phyloP scores from a whole-genome alignment of 371 early-diverging fungal genomes.

The Haplosporangium sp. region DNA sequence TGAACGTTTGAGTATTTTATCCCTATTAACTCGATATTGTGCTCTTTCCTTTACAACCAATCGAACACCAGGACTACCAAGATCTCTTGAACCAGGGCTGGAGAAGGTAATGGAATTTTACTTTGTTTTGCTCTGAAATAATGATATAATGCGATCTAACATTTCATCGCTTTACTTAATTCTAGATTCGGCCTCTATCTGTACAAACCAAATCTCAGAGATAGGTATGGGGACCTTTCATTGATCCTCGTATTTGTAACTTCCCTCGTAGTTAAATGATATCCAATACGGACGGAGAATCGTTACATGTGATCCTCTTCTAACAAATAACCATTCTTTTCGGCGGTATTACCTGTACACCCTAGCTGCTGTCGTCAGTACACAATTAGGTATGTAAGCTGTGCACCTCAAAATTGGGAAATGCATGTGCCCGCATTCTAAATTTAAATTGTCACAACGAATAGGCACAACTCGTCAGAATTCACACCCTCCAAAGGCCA shows the following conservation, averaged over 20 bases:
- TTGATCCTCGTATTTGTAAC: neutral
- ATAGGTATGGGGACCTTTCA: constrained; percentile 31
- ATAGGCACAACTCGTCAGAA: constrained; percentile 62
- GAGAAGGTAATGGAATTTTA: constrained; percentile 63
- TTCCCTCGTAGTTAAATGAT: neutral
- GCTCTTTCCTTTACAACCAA: neutral
- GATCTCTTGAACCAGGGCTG: constrained; percentile 76
- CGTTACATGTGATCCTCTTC: constrained; percentile 14
- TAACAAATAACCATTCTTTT: neutral
- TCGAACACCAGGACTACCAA: constrained; percentile 69
- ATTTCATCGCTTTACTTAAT: neutral
- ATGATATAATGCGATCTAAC: neutral
- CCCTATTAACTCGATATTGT: neutral
- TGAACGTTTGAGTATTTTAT: too few relatives aligned
- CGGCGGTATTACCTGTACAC: neutral
- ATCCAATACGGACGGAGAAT: constrained; percentile 16
- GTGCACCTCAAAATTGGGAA: neutral
- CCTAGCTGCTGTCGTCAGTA: constrained; percentile 74
- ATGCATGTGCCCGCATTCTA: neutral
- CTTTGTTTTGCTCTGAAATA: neutral
- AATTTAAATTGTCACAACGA: constrained; percentile 4
- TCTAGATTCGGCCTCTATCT: constrained; percentile 63
- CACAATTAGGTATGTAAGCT: constrained; percentile 66
- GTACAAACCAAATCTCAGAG: constrained; percentile 70
- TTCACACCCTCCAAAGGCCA: constrained; percentile 74